Evolutionary conservation across 73 alveolate genomes (phyloP).

Genomic region (Stentor roeselii): DNA sequence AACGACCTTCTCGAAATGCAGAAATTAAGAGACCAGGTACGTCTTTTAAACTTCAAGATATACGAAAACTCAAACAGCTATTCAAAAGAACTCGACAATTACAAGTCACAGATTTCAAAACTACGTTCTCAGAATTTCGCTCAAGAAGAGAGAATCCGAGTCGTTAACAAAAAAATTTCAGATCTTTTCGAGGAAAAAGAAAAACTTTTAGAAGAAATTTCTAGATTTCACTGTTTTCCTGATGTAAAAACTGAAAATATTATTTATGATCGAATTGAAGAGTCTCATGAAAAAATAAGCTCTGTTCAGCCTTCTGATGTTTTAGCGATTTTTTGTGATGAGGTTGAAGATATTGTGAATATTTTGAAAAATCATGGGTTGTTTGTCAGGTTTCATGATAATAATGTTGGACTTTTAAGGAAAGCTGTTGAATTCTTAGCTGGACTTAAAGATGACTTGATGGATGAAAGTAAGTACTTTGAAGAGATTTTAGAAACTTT

Average conservation of each 20-base stretch:
- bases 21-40: background rate
- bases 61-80: background rate
- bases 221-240: background rate
- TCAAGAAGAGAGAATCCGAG: background rate
- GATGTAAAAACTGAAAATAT: too few relatives aligned
- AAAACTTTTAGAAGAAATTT: background rate
- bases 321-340: background rate
- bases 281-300: background rate
- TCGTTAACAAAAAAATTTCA: too few relatives aligned
- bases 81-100: background rate
- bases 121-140: background rate
- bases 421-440: background rate
- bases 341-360: background rate
- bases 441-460: background rate
- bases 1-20: background rate
- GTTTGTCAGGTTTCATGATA: background rate
- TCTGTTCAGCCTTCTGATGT: background rate
- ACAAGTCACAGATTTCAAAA: background rate
- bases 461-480: background rate
- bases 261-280: background rate
- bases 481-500: too few relatives aligned
- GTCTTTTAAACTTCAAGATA: background rate
- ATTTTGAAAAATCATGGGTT: background rate
- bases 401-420: background rate
- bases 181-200: background rate